These are phyloP conservation scores for Asterophora parasitica DNA, from an alignment of 768 basidiomycete genomes.

Conservation along the genomic window DNA sequence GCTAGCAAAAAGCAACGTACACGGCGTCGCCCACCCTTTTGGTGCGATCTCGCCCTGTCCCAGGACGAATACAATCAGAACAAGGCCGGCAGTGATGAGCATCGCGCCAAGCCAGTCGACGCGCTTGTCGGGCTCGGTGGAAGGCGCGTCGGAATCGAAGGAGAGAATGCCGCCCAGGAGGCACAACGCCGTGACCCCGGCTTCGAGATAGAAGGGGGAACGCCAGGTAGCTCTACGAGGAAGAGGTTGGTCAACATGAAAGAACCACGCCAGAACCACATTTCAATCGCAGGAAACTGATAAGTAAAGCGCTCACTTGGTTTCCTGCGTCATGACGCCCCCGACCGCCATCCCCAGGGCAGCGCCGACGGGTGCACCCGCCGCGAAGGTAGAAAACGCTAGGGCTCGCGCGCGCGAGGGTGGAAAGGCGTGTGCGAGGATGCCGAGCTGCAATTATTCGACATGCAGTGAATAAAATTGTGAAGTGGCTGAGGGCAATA, in stretches of 20 bases:
- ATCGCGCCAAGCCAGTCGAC: conserved; percentile 75
- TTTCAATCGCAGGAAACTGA: neutral
- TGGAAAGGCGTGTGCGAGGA: conserved; percentile 76
- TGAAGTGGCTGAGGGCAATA: conserved; percentile 6
- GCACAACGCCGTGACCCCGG: conserved; percentile 51
- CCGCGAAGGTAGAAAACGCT: conserved; percentile 81
- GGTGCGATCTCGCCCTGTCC: conserved; percentile 57
- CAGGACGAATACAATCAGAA: conserved; percentile 65
- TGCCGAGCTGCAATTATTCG: conserved; percentile 53
- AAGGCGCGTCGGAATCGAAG: conserved; percentile 55
- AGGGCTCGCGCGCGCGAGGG: conserved; percentile 58
- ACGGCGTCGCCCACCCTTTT: conserved; percentile 49
- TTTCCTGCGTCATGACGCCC: conserved; percentile 61
- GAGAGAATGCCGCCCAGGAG: conserved; percentile 49
- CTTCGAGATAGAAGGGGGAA: conserved; percentile 51
- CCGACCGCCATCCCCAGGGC: conserved; percentile 68
- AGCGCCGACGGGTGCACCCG: conserved; percentile 80
- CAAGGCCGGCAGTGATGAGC: conserved; percentile 57
- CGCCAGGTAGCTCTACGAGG: conserved; percentile 50
- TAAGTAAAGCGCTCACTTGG: conserved; percentile 32
- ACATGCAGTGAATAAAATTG: too few relatives aligned
- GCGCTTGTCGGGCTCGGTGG: conserved; percentile 36
- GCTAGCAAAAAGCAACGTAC: conserved; percentile 11
- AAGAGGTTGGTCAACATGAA: too few relatives aligned
- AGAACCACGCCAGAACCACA: too few relatives aligned